Evolutionary conservation across 768 basidiomycete genomes (phyloP).

Genomic region (Boletus sp.): DNA sequence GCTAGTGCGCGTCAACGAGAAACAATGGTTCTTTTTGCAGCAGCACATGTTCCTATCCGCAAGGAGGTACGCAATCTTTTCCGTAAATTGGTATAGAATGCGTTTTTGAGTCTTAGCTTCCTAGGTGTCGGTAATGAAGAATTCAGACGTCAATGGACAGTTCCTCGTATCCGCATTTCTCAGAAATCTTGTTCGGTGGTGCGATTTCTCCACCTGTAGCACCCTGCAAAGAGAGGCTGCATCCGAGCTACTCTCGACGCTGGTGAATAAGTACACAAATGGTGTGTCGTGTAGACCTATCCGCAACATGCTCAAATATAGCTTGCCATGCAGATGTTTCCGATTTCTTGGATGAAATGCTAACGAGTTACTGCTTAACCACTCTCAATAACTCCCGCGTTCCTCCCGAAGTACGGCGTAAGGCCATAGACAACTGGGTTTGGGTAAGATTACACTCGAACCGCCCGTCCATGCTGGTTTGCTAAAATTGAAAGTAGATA

Average conservation of each 20-base stretch:
- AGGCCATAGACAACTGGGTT: constrained; percentile 58
- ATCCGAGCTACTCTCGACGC: constrained; percentile 55
- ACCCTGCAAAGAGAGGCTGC: constrained; percentile 53
- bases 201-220: constrained; percentile 44
- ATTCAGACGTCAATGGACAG: constrained; percentile 37
- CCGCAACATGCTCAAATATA: neutral
- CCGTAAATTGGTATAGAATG: neutral
- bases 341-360: constrained; percentile 41
- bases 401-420: constrained; percentile 40
- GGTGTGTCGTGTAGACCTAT: constrained; percentile 38
- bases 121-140: constrained; percentile 40
- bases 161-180: constrained; percentile 50
- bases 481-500: constrained; percentile 44
- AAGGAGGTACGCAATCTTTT: constrained; percentile 52
- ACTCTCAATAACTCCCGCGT: constrained; percentile 39
- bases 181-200: constrained; percentile 56
- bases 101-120: neutral
- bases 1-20: constrained; percentile 48
- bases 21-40: constrained; percentile 62
- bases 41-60: constrained; percentile 59
- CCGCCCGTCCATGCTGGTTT: neutral
- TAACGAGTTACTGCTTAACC: constrained; percentile 47
- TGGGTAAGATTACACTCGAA: constrained; percentile 50
- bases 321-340: constrained; percentile 39
- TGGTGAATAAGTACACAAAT: constrained; percentile 76